Conservation (phyloP, 177 flowering plant genomes). For the Tripterygium wilfordii region DNA sequence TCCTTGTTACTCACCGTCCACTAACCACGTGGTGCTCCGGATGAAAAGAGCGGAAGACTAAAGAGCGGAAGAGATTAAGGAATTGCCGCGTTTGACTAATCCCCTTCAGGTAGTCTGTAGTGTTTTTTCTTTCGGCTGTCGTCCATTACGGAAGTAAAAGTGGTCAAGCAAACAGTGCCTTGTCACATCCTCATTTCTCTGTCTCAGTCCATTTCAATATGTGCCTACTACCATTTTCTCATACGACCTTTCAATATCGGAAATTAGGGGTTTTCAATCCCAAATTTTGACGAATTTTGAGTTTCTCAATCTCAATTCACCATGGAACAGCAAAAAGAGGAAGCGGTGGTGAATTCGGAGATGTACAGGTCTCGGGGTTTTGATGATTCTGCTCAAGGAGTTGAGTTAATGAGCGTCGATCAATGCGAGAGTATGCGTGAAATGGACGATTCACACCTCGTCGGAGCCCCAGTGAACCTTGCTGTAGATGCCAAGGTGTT, state of each 20-base stretch:
- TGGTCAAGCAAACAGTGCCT: constrained; percentile 10
- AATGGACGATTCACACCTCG: constrained; percentile 5
- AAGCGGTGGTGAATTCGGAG: too few species aligned
- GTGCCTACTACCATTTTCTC: too few species aligned
- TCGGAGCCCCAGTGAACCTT: not conserved
- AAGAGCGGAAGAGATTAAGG: too few species aligned
- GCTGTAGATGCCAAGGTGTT: not conserved
- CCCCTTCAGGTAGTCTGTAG: too few species aligned
- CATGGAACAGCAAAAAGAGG: not conserved
- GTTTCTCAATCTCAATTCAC: too few species aligned
- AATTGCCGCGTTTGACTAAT: constrained; percentile 21
- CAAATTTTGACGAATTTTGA: too few species aligned
- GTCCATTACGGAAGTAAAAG: too few species aligned
- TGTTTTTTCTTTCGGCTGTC: too few species aligned
- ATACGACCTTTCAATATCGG: too few species aligned
- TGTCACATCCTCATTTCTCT: constrained; percentile 14
- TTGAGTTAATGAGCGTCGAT: not conserved
- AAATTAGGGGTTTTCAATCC: too few species aligned
- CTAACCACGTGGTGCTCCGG: constrained; percentile 20
- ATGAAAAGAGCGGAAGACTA: too few species aligned
- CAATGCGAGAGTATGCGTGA: constrained; percentile 1
- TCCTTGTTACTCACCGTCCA: constrained; percentile 3
- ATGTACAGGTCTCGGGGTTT: not conserved
- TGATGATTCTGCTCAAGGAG: not conserved
- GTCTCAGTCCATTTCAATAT: constrained; percentile 14